These are phyloP conservation scores for Vanderwaltozyma yarrowii DNA, from an alignment of 805 yeast genomes.

Conservation along the genomic window DNA sequence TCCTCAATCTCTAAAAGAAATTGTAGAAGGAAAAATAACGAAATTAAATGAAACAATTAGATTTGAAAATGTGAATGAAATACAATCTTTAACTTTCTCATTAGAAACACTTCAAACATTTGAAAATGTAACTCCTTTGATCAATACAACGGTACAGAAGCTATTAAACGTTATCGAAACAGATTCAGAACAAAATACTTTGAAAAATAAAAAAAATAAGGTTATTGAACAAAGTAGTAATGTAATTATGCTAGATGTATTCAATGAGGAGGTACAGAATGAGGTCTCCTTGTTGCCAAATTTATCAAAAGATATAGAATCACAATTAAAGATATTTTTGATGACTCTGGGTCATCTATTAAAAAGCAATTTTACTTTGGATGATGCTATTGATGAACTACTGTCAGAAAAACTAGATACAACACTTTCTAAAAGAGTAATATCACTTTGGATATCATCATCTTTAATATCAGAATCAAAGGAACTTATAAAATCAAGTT, in stretches of 20 bases:
- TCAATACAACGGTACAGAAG: background rate
- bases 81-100: slow-evolving; percentile 8
- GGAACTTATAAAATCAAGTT: background rate
- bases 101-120: slow-evolving; percentile 4
- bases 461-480: slow-evolving; percentile 15
- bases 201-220: background rate
- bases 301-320: slow-evolving; percentile 7
- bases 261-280: background rate
- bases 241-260: slow-evolving; percentile 9
- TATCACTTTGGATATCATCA: slow-evolving; percentile 33
- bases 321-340: slow-evolving; percentile 5
- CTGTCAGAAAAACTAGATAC: slow-evolving; percentile 11
- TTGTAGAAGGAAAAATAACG: slow-evolving; percentile 4
- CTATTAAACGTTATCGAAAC: background rate
- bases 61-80: slow-evolving; percentile 8
- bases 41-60: slow-evolving; percentile 6
- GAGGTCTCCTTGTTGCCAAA: slow-evolving; percentile 11
- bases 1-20: slow-evolving; percentile 1
- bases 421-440: slow-evolving; percentile 7
- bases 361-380: background rate
- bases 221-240: slow-evolving; percentile 15
- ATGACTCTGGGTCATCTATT: slow-evolving; percentile 13
- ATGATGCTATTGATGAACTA: slow-evolving; percentile 12
- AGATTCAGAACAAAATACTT: background rate
- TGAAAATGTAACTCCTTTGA: slow-evolving; percentile 2